Conservation (phyloP, 2,329 filamentous ascomycete genomes). For the Plectosphaerella plurivora region DNA sequence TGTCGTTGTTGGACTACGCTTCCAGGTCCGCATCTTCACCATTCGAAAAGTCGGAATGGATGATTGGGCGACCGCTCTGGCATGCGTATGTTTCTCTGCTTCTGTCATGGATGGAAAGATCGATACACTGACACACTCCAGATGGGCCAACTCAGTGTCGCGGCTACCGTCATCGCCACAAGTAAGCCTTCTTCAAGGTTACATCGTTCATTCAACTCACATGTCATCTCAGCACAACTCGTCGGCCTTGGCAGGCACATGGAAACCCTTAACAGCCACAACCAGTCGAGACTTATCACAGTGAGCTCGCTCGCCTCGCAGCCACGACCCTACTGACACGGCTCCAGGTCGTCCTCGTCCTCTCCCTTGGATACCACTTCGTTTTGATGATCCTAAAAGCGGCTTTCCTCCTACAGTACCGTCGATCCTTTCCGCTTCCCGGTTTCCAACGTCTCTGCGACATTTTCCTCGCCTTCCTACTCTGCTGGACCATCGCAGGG, state of each 20-base stretch:
- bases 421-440: constrained; percentile 20
- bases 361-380: constrained; percentile 17
- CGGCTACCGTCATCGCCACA: not conserved
- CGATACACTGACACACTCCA: not conserved
- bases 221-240: not conserved
- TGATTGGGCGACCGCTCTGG: not conserved
- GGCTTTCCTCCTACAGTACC: constrained; percentile 31
- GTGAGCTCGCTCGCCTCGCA: not conserved
- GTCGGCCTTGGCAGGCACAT: not conserved
- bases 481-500: constrained; percentile 4
- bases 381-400: constrained; percentile 24
- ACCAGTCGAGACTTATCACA: not conserved
- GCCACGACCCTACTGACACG: not conserved
- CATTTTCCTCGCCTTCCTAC: constrained; percentile 8
- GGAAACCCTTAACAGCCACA: not conserved
- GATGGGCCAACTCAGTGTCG: not conserved
- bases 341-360: not conserved
- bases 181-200: not conserved
- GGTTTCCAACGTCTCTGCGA: constrained; percentile 10
- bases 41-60: not conserved
- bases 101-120: not conserved
- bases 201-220: not conserved
- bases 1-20: not conserved
- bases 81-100: not conserved
- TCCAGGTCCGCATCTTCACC: not conserved